Percentiles rank a stretch among this genome's conserved stretches.
Evolutionary conservation across 2,329 filamentous ascomycete genomes (phyloP).

Genomic region (Pestalotiopsis sp.): DNA sequence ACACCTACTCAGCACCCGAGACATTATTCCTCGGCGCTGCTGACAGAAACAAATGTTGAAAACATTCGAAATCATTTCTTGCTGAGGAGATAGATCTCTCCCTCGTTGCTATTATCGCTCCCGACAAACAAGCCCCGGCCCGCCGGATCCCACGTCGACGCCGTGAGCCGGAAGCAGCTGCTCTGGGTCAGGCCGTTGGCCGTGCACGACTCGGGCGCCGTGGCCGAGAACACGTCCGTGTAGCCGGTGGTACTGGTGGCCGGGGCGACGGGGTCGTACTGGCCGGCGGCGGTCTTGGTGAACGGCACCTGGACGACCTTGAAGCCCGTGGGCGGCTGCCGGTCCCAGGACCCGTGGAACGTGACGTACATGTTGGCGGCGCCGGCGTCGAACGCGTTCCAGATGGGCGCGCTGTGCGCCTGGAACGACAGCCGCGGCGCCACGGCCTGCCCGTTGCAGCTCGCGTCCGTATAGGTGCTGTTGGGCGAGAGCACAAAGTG

Average conservation of each 20-base stretch:
- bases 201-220: slow-evolving; percentile 33
- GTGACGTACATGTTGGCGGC: slow-evolving; percentile 61
- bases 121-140: slow-evolving; percentile 38
- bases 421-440: slow-evolving; percentile 51
- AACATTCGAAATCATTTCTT: slow-evolving; percentile 19
- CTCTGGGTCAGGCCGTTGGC: slow-evolving; percentile 38
- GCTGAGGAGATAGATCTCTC: slow-evolving; percentile 34
- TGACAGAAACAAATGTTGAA: neutral
- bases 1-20: neutral
- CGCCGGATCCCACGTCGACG: slow-evolving; percentile 36
- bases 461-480: slow-evolving; percentile 27
- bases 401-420: slow-evolving; percentile 66
- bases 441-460: slow-evolving; percentile 23
- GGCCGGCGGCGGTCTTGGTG: slow-evolving; percentile 29
- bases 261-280: slow-evolving; percentile 31
- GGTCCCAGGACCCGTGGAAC: slow-evolving; percentile 63
- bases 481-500: slow-evolving; percentile 37
- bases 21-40: neutral
- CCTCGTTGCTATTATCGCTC: slow-evolving; percentile 39
- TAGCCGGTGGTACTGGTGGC: slow-evolving; percentile 32
- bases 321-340: slow-evolving; percentile 36
- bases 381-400: slow-evolving; percentile 63
- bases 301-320: slow-evolving; percentile 39
- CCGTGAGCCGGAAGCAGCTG: slow-evolving; percentile 38
- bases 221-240: slow-evolving; percentile 35